Conservation (phyloP, 140 eudicot species). For the Bidens hawaiensis region DNA sequence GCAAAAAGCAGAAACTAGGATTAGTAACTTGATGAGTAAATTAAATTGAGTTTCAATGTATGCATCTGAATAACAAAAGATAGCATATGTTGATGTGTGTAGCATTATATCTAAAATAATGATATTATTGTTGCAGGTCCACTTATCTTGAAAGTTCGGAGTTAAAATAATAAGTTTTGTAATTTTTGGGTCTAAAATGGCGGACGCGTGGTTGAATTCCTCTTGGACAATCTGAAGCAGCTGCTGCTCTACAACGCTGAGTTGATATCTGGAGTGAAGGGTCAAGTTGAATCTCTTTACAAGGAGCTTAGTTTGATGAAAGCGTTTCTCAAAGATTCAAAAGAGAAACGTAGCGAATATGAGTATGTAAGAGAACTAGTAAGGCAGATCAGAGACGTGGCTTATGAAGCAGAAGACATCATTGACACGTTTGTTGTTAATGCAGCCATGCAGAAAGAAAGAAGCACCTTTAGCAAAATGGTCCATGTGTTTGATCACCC, state of each 20-base stretch:
- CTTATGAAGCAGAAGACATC: slow-evolving; percentile 52
- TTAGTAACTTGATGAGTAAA: too few relatives aligned
- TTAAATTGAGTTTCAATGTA: too few relatives aligned
- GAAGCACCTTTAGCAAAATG: slow-evolving; percentile 1
- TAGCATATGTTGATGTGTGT: neutral
- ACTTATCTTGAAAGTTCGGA: neutral
- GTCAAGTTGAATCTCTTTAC: slow-evolving; percentile 28
- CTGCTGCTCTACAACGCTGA: slow-evolving; percentile 26
- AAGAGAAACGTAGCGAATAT: slow-evolving; percentile 20
- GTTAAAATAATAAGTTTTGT: neutral
- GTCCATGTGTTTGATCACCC: slow-evolving; percentile 12
- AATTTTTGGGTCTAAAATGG: slow-evolving; percentile 18
- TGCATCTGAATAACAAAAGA: too few relatives aligned
- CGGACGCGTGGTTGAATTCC: slow-evolving; percentile 41
- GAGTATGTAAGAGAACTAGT: slow-evolving; percentile 32
- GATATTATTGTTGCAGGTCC: slow-evolving; percentile 15
- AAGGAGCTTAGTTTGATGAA: slow-evolving; percentile 26
- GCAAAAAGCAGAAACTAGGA: too few relatives aligned
- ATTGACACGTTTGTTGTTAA: slow-evolving; percentile 29
- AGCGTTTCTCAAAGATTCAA: slow-evolving; percentile 33
- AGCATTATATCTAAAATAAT: neutral
- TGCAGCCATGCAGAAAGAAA: slow-evolving; percentile 14
- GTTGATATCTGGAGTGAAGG: slow-evolving; percentile 30
- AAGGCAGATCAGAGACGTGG: slow-evolving; percentile 41
- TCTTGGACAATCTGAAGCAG: slow-evolving; percentile 31